Percentiles rank a stretch among this genome's conserved stretches.
phyloP scores from a whole-genome alignment of 2,329 filamentous ascomycete species.

The Davidsoniella virescens region DNA sequence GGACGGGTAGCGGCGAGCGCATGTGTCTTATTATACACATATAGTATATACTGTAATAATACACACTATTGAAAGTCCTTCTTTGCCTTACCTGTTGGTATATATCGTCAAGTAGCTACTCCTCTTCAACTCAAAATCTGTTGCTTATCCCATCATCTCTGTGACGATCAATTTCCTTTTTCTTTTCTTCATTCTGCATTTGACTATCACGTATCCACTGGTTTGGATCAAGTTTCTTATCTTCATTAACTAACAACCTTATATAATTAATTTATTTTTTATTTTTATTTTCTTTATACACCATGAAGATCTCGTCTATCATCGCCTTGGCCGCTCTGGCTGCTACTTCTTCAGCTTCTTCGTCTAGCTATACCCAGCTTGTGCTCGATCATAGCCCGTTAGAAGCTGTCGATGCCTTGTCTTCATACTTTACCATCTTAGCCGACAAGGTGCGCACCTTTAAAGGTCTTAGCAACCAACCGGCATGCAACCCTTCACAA shows the following conservation, averaged over 20 bases:
- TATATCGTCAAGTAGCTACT: too few relatives aligned
- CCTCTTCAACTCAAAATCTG: too few relatives aligned
- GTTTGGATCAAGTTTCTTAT: too few relatives aligned
- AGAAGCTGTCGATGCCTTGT: slow-evolving; percentile 30
- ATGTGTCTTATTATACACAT: too few relatives aligned
- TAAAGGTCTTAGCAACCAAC: slow-evolving; percentile 25
- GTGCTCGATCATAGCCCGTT: slow-evolving; percentile 22
- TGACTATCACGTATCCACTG: too few relatives aligned
- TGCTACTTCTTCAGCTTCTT: slow-evolving; percentile 29
- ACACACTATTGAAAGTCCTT: neutral
- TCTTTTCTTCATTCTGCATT: too few relatives aligned
- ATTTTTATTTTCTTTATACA: neutral
- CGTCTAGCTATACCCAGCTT: slow-evolving; percentile 30
- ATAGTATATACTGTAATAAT: neutral
- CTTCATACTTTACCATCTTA: slow-evolving; percentile 45
- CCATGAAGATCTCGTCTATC: slow-evolving; percentile 23
- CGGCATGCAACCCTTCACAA: slow-evolving; percentile 37
- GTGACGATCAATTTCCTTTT: too few relatives aligned
- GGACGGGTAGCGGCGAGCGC: too few relatives aligned
- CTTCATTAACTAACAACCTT: neutral
- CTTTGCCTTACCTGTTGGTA: neutral
- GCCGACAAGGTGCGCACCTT: slow-evolving; percentile 36
- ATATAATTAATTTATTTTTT: neutral
- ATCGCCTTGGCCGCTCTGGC: slow-evolving; percentile 18
- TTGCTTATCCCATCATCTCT: too few relatives aligned